phyloP scores from a whole-genome alignment of 345 rosid genomes.

The Brassica rapa region DNA sequence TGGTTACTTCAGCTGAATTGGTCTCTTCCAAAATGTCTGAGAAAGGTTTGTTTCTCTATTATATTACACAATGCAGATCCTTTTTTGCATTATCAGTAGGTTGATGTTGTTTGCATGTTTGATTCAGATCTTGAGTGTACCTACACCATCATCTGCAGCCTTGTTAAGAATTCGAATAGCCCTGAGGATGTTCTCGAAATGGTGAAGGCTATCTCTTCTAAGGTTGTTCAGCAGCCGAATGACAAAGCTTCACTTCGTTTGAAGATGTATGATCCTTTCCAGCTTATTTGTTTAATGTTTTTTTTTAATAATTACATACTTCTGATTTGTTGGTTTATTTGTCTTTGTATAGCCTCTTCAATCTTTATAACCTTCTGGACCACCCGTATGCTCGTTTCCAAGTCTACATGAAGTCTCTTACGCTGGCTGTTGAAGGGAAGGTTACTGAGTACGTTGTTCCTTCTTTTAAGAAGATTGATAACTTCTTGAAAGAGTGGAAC shows the following conservation, averaged over 20 bases:
- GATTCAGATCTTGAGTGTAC: slow-evolving; percentile 85
- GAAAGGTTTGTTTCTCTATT: slow-evolving; percentile 56
- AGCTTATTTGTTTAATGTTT: not conserved
- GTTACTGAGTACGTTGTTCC: slow-evolving; percentile 68
- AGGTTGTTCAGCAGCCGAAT: slow-evolving; percentile 75
- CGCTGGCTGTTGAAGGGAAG: slow-evolving; percentile 73
- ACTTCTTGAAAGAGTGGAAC: slow-evolving; percentile 95
- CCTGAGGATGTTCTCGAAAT: slow-evolving; percentile 74
- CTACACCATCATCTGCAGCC: slow-evolving; percentile 91
- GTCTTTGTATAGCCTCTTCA: slow-evolving; percentile 73
- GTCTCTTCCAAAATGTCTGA: slow-evolving; percentile 85
- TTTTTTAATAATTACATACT: not conserved
- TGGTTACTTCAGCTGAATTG: slow-evolving; percentile 90
- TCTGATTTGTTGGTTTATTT: slow-evolving; percentile 5
- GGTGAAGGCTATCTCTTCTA: slow-evolving; percentile 68
- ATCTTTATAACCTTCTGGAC: slow-evolving; percentile 84
- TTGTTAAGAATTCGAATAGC: slow-evolving; percentile 62
- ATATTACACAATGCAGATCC: not conserved
- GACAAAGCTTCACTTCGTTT: slow-evolving; percentile 87
- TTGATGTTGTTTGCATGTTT: slow-evolving; percentile 11
- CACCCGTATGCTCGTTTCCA: slow-evolving; percentile 64
- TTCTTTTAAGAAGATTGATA: slow-evolving; percentile 78
- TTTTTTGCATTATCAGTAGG: not conserved
- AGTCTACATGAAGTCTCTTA: slow-evolving; percentile 78
- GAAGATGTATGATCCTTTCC: slow-evolving; percentile 63